A percentile compares a stretch with the other conserved stretches of the same genome.
These are phyloP conservation scores for Platanthera zijinensis DNA, from an alignment of 106 monocot genomes.

Conservation along the genomic window DNA sequence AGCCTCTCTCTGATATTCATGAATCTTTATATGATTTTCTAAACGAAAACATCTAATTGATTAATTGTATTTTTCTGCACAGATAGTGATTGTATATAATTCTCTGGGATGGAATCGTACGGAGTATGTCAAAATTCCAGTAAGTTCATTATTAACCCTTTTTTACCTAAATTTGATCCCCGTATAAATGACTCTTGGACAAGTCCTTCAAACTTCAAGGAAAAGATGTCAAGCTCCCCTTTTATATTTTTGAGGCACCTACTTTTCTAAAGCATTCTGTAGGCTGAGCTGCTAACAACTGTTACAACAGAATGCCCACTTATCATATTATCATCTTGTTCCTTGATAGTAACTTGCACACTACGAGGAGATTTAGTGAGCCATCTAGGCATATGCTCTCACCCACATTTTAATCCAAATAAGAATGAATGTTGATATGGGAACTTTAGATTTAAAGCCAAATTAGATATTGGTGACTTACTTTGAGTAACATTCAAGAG, in stretches of 20 bases:
- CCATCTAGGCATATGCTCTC: not conserved
- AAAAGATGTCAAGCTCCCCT: not conserved
- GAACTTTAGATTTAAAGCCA: not conserved
- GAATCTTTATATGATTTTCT: not conserved
- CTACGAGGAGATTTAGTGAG: not conserved
- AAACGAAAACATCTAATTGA: not conserved
- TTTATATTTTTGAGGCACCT: not conserved
- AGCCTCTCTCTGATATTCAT: too few relatives aligned
- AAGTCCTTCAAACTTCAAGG: not conserved
- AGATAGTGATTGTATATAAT: constrained; percentile 44
- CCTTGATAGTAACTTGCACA: too few relatives aligned
- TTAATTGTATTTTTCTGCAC: constrained; percentile 4
- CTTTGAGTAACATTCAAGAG: not conserved
- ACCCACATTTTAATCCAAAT: not conserved
- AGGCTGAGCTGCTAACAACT: too few relatives aligned
- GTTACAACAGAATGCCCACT: too few relatives aligned
- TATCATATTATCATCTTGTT: not conserved
- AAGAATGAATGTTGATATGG: not conserved
- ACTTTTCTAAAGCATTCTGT: too few relatives aligned
- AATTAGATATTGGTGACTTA: not conserved
- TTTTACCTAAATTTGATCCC: not conserved
- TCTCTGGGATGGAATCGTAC: constrained; percentile 40
- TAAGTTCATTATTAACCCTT: constrained; percentile 6
- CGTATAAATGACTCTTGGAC: not conserved
- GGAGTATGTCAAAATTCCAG: constrained; percentile 38